These are phyloP conservation scores for Pestalotiopsis sp. DNA, from an alignment of 2,329 filamentous ascomycete species.

Conservation along the genomic window DNA sequence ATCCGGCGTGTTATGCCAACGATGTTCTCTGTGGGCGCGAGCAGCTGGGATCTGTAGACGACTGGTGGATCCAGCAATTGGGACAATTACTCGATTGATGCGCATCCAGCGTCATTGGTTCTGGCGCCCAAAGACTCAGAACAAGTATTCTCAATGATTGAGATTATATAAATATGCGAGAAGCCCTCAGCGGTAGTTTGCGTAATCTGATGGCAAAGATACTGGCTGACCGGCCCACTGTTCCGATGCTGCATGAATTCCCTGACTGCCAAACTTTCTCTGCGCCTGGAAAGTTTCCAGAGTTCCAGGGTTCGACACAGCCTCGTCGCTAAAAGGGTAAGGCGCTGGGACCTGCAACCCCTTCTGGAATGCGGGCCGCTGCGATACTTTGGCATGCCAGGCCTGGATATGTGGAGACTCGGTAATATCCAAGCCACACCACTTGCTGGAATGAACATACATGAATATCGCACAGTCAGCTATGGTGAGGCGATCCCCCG, in stretches of 20 bases:
- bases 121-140: no score
- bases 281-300: not conserved
- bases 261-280: not conserved
- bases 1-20: slow-evolving; percentile 27
- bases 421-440: slow-evolving; percentile 14
- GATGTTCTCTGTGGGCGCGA: slow-evolving; percentile 20
- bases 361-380: slow-evolving; percentile 14
- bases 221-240: not conserved
- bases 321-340: slow-evolving; percentile 7
- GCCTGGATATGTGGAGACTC: slow-evolving; percentile 14
- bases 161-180: not conserved
- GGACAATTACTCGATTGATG: not conserved
- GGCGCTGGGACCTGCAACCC: slow-evolving; percentile 6
- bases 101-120: no score
- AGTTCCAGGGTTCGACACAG: not conserved
- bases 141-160: not conserved
- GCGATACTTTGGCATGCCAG: slow-evolving; percentile 14
- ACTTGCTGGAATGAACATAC: slow-evolving; percentile 13
- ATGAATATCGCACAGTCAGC: slow-evolving; percentile 16
- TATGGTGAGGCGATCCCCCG: slow-evolving; percentile 15
- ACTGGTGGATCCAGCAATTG: slow-evolving; percentile 9
- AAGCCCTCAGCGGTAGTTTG: not conserved
- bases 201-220: slow-evolving; percentile 2
- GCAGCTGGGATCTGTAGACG: not conserved
- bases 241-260: not conserved